Conservation (phyloP, 768 basidiomycete genomes). For the Amanita brunnescens region DNA sequence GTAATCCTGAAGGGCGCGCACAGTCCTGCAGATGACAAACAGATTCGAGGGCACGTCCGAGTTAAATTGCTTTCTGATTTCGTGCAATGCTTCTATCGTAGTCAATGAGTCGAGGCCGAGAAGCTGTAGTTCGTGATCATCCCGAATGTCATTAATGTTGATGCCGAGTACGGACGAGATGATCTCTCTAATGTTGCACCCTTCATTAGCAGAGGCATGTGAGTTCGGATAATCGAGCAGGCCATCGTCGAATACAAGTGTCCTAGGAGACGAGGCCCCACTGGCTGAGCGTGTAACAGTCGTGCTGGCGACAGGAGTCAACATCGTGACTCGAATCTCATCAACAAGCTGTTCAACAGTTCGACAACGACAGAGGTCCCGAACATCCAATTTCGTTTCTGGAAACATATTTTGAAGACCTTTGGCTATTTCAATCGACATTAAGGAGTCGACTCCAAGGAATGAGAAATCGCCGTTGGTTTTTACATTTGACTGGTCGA, state of each 20-base stretch:
- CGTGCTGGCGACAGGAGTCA: conserved; percentile 13
- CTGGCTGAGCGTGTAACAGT: conserved; percentile 13
- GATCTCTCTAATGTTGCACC: not conserved
- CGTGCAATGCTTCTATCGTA: conserved; percentile 6
- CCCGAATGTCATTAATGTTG: not conserved
- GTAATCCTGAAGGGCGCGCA: not conserved
- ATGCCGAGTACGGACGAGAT: conserved; percentile 7
- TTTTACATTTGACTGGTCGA: conserved; percentile 25
- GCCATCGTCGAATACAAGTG: conserved; percentile 1
- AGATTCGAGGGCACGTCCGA: not conserved
- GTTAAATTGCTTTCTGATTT: not conserved
- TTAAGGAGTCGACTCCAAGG: conserved; percentile 59
- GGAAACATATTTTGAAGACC: conserved; percentile 30
- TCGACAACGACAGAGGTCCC: conserved; percentile 25
- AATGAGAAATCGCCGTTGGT: conserved; percentile 35
- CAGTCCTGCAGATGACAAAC: conserved; percentile 3
- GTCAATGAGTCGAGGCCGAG: conserved; percentile 9
- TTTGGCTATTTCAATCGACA: conserved; percentile 46
- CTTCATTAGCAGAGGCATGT: not conserved
- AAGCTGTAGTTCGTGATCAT: conserved; percentile 5
- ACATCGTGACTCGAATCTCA: not conserved
- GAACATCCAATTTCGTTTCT: conserved; percentile 18
- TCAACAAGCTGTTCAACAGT: conserved; percentile 26
- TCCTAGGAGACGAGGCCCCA: conserved; percentile 14
- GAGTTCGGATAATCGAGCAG: too few species aligned